Evolutionary conservation across 805 yeast genomes (phyloP), one percentile per base, ranked within the genome.

Genomic region (Candida tammaniensis): DNA sequence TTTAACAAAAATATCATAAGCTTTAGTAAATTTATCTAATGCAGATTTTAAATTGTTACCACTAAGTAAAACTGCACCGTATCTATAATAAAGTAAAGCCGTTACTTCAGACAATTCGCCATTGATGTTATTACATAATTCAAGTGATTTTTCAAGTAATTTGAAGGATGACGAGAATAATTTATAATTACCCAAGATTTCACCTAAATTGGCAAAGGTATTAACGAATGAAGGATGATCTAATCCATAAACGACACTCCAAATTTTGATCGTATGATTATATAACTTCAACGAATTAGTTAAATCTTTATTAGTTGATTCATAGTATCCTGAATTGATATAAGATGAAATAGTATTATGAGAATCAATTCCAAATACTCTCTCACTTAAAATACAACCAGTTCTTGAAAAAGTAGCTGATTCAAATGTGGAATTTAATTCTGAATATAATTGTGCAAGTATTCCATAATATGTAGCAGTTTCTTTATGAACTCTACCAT

Each of bases 341-440:
- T 82, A 76, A 25, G 86, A 68, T 45, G 86, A 72, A 24, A 86
- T 58, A 17, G 89, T 74, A 44, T 87, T 91, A 49, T 74, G 76
- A 10, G 93, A 76, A 53, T 91, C 98, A 43, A 79, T 58, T 42
- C 98, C 98, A 33, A 68, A 58, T 9, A 80, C 71, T 61, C 98
- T 79, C 68, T 91, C 98, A 40, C 80, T 70, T 41, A 88, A 76
- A 24, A 77, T 65, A 42, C 79, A 72, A 2, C 96, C 77, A 54
- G 76, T 81, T 47, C 93, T 77, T 12, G 81, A 75, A 44, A 76
- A 64, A 9, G 70, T 72, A 33, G 78, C 69, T 9, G 96, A 88
- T 44, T 77, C 80, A 16, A 65, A 62, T 14, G 62, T 54, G 47
- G 73, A 61, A 11, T 78, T 78, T 28, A 77, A 54, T 39, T 81